phyloP scores from a whole-genome alignment of 306 rosid genomes.

The Quercus gilva region DNA sequence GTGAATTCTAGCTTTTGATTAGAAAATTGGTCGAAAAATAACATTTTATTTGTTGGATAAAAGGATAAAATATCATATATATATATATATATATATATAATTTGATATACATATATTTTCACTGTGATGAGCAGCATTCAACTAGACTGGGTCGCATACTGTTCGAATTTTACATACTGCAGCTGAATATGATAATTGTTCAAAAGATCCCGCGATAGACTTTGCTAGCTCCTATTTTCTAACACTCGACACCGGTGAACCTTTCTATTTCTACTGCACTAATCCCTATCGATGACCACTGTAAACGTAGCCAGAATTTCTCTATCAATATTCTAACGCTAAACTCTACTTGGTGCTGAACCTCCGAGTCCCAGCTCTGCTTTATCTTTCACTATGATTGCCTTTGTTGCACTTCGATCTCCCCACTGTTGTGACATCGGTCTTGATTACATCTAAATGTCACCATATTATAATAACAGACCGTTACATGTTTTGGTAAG shows the following conservation, averaged over 20 bases:
- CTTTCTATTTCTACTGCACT: constrained; percentile 17
- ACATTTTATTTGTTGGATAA: too few relatives aligned
- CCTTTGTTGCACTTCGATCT: not conserved
- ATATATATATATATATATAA: too few relatives aligned
- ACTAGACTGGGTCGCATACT: constrained; percentile 8
- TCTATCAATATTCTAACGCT: constrained; percentile 8
- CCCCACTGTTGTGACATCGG: not conserved
- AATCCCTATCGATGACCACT: constrained; percentile 8
- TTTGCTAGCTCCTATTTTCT: too few relatives aligned
- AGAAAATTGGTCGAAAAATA: too few relatives aligned
- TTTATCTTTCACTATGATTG: not conserved
- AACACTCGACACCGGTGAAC: not conserved
- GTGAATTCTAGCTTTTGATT: too few relatives aligned
- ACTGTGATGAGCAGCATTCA: constrained; percentile 26
- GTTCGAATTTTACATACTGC: not conserved
- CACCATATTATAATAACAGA: too few relatives aligned
- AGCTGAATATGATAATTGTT: constrained; percentile 20
- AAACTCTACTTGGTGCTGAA: not conserved
- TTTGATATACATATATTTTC: too few relatives aligned
- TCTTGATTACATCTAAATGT: not conserved
- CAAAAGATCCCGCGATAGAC: not conserved
- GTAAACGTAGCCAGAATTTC: constrained; percentile 27
- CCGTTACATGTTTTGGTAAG: too few relatives aligned
- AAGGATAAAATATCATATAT: too few relatives aligned
- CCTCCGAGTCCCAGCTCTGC: constrained; percentile 3